Evolutionary conservation across 345 rosid genomes (phyloP).

Genomic region (Eucalyptus leucophloia): DNA sequence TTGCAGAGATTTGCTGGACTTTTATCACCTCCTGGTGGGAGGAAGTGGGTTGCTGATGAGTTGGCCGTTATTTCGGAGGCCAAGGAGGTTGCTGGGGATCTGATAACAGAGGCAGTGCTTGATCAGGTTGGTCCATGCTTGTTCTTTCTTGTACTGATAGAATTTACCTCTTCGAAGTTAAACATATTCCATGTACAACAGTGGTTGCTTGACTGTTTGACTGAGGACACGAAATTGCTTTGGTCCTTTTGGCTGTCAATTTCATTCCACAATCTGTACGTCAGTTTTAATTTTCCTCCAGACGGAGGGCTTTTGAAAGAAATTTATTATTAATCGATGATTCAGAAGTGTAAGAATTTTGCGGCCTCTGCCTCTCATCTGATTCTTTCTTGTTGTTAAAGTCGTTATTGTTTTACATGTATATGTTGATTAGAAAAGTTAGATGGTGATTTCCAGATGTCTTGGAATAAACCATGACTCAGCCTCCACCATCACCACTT

Average conservation of each 20-base stretch:
- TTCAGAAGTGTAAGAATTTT: neutral
- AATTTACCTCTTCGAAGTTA: neutral
- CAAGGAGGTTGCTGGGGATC: slow-evolving; percentile 89
- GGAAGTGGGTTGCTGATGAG: slow-evolving; percentile 79
- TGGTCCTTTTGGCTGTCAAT: neutral
- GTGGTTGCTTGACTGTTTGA: neutral
- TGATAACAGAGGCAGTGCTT: slow-evolving; percentile 77
- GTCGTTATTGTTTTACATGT: neutral
- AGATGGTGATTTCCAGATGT: neutral
- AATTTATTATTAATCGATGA: neutral
- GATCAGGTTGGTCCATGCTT: slow-evolving; percentile 50
- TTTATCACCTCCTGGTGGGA: slow-evolving; percentile 34
- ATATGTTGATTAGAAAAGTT: neutral
- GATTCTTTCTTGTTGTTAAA: neutral
- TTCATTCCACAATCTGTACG: neutral
- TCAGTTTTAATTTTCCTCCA: neutral
- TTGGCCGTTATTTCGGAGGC: slow-evolving; percentile 68
- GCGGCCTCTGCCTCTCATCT: neutral
- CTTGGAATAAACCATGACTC: neutral
- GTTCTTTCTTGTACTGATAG: neutral
- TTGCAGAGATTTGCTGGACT: slow-evolving; percentile 63
- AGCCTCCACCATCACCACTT: neutral
- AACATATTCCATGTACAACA: neutral
- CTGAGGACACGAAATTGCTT: neutral
- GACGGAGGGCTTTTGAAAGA: neutral